Evolutionary conservation across 176 grass and related monocot species (phyloP).

Genomic region (Zea luxurians): DNA sequence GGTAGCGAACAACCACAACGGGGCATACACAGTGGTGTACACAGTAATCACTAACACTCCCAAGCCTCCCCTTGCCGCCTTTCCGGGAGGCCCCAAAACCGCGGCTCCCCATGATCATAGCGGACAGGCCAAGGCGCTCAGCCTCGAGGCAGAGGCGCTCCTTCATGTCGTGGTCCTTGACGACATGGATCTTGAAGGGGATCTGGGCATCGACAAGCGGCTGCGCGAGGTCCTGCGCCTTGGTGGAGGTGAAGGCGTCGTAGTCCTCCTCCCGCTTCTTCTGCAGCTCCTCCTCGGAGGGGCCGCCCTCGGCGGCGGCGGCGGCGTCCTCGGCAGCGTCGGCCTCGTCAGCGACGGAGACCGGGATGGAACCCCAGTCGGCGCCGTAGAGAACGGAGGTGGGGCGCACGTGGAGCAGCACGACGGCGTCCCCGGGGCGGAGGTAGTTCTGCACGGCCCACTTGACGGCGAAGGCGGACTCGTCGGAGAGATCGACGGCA

Average conservation of each 20-base stretch:
- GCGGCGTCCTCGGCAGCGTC: constrained; percentile 12
- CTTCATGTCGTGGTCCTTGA: constrained; percentile 98
- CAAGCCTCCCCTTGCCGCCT: constrained; percentile 71
- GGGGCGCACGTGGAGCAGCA: constrained; percentile 78
- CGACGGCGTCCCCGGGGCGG: constrained; percentile 80
- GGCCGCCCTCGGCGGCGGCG: not conserved
- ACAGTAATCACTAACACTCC: constrained; percentile 89
- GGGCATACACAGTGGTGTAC: constrained; percentile 93
- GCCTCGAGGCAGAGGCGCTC: constrained; percentile 90
- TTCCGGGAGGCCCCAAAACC: constrained; percentile 76
- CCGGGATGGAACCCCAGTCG: constrained; percentile 81
- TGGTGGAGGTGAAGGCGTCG: constrained; percentile 74
- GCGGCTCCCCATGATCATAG: constrained; percentile 93
- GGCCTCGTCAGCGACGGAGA: constrained; percentile 42
- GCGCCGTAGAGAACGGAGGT: constrained; percentile 87
- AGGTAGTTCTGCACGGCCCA: constrained; percentile 98
- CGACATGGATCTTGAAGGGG: constrained; percentile 88
- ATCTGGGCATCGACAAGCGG: constrained; percentile 77
- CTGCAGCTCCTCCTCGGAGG: constrained; percentile 51
- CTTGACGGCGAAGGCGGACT: constrained; percentile 74
- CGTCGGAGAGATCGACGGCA: constrained; percentile 91
- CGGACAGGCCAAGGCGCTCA: constrained; percentile 68
- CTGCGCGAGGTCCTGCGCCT: constrained; percentile 77
- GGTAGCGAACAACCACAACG: constrained; percentile 80
- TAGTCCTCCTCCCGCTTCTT: constrained; percentile 84